phyloP scores from a whole-genome alignment of 164 flowering plant genomes.

The Nymphaea colorata region DNA sequence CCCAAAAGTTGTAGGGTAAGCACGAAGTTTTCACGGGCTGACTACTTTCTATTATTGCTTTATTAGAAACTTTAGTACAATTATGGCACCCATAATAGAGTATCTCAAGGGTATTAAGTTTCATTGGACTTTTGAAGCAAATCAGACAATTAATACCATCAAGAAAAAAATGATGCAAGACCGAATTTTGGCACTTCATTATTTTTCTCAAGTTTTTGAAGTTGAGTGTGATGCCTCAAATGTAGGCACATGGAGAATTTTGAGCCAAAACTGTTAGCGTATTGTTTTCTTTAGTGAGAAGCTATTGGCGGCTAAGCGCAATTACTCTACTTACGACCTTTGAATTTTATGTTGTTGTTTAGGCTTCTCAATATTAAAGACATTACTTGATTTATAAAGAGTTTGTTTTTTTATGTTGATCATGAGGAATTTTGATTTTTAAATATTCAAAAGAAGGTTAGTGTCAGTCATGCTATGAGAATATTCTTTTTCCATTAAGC shows the following conservation, averaged over 20 bases:
- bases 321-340: background rate
- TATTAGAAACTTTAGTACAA: background rate
- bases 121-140: background rate
- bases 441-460: background rate
- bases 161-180: background rate
- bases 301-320: background rate
- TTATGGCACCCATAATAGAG: background rate
- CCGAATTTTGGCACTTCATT: background rate
- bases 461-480: background rate
- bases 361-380: background rate
- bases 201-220: background rate
- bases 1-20: background rate
- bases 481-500: background rate
- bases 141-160: background rate
- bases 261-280: background rate
- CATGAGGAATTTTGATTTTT: background rate
- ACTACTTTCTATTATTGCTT: background rate
- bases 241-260: background rate
- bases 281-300: background rate
- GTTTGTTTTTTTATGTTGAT: background rate
- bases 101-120: background rate
- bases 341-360: background rate
- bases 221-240: background rate
- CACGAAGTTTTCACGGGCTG: background rate
- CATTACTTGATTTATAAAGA: background rate